Percentiles rank a stretch among this genome's conserved stretches.
Conservation (phyloP, 108 stramenopile genomes). For the Fistulifera pelliculosa region DNA sequence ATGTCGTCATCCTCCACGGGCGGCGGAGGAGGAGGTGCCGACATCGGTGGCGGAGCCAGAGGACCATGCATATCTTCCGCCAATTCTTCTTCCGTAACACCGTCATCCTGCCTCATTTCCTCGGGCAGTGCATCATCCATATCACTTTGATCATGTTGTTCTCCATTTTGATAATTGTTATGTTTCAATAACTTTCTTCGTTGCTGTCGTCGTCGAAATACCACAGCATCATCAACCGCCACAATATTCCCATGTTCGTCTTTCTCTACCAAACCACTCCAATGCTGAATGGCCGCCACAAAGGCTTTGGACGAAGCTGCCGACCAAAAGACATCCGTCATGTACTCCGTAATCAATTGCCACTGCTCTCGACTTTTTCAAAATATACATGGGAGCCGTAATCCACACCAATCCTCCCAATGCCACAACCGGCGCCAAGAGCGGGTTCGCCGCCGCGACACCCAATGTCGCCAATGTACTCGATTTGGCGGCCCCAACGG, state of each 20-base stretch:
- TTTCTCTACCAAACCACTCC: slow-evolving; percentile 16
- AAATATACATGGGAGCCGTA: slow-evolving; percentile 39
- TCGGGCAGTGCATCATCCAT: too few relatives aligned
- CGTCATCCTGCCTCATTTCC: too few relatives aligned
- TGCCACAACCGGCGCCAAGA: slow-evolving; percentile 64
- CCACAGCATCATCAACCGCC: too few relatives aligned
- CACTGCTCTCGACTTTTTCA: slow-evolving; percentile 35
- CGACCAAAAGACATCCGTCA: slow-evolving; percentile 40
- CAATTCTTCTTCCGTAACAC: too few relatives aligned
- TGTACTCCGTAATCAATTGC: slow-evolving; percentile 22
- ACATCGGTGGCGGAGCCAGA: too few relatives aligned
- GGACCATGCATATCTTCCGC: too few relatives aligned
- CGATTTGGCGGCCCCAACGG: slow-evolving; percentile 64
- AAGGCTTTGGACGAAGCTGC: slow-evolving; percentile 18
- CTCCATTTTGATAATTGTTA: too few relatives aligned
- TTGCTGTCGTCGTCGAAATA: too few relatives aligned
- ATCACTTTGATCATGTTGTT: too few relatives aligned
- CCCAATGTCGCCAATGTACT: slow-evolving; percentile 49
- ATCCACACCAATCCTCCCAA: slow-evolving; percentile 66
- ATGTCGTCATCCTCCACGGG: too few relatives aligned
- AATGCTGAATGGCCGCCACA: slow-evolving; percentile 28
- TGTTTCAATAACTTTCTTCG: too few relatives aligned
- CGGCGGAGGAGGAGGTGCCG: too few relatives aligned
- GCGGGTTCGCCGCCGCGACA: slow-evolving; percentile 39
- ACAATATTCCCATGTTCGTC: not conserved